Evolutionary conservation across 2,329 filamentous ascomycete species (phyloP).

Genomic region (Claviceps cyperi): DNA sequence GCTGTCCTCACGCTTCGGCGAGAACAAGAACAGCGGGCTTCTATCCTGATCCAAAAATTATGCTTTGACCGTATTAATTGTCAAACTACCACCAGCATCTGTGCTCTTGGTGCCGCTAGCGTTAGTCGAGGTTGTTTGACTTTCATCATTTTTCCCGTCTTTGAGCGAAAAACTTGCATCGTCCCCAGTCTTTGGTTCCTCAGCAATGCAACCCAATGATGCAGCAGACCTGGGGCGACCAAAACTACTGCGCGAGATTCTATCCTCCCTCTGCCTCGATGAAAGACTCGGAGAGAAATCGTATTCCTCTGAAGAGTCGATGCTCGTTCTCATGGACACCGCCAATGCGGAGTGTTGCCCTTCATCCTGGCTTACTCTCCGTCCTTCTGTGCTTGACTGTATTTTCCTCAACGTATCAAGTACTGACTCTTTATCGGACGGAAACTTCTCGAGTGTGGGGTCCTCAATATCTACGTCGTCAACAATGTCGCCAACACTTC

Average conservation of each 20-base stretch:
- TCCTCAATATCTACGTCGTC: constrained; percentile 26
- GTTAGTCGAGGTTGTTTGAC: background rate
- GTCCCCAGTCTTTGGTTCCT: constrained; percentile 22
- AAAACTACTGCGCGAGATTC: constrained; percentile 19
- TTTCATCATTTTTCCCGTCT: background rate
- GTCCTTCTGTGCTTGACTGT: constrained; percentile 27
- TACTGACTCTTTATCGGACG: constrained; percentile 29
- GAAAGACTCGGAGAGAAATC: constrained; percentile 20
- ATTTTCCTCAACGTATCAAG: constrained; percentile 31
- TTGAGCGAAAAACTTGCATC: background rate
- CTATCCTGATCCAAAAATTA: background rate
- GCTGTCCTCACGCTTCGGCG: no score
- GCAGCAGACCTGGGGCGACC: constrained; percentile 22
- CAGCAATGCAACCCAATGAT: constrained; percentile 32
- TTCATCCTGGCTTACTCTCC: constrained; percentile 23
- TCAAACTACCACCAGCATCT: constrained; percentile 29
- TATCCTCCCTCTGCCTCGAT: constrained; percentile 18
- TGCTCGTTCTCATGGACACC: constrained; percentile 18
- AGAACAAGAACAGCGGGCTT: background rate
- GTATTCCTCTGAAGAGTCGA: constrained; percentile 24
- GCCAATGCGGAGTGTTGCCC: constrained; percentile 21
- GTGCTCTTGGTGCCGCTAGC: constrained; percentile 3
- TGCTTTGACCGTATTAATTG: constrained; percentile 11
- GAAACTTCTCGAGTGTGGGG: constrained; percentile 33
- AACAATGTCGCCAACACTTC: constrained; percentile 3